A percentile compares a stretch with the other conserved stretches of the same genome.
These are phyloP conservation scores for Quercus cerris DNA, from an alignment of 306 rosid genomes.

Conservation along the genomic window DNA sequence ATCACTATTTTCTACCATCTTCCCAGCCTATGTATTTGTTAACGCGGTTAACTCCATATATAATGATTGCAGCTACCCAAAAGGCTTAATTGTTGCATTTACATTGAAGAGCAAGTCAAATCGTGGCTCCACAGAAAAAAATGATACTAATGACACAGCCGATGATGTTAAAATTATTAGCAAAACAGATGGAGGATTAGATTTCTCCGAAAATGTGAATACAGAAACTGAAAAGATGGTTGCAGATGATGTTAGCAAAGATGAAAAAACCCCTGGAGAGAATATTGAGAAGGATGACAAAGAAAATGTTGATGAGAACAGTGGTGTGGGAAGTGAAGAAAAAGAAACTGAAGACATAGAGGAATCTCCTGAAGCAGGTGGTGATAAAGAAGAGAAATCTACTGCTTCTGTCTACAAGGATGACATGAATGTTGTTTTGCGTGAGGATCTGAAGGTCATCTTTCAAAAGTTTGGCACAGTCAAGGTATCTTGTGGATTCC, in stretches of 20 bases:
- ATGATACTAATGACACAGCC: slow-evolving; percentile 32
- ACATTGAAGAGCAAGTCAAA: slow-evolving; percentile 45
- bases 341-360: slow-evolving; percentile 42
- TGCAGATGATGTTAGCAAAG: slow-evolving; percentile 21
- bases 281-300: slow-evolving; percentile 12
- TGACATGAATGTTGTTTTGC: slow-evolving; percentile 69
- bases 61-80: slow-evolving; percentile 68
- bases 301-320: slow-evolving; percentile 30
- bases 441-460: slow-evolving; percentile 79
- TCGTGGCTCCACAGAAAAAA: slow-evolving; percentile 35
- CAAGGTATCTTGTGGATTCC: slow-evolving; percentile 44
- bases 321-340: slow-evolving; percentile 29
- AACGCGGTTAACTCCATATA: slow-evolving; percentile 10
- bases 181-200: slow-evolving; percentile 26
- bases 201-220: slow-evolving; percentile 20
- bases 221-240: slow-evolving; percentile 20
- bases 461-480: slow-evolving; percentile 73
- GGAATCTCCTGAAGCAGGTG: slow-evolving; percentile 27
- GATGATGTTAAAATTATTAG: slow-evolving; percentile 19
- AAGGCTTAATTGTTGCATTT: slow-evolving; percentile 80
- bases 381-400: slow-evolving; percentile 38
- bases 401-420: slow-evolving; percentile 48
- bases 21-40: neutral
- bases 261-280: slow-evolving; percentile 29
- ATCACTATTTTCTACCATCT: neutral